phyloP scores from a whole-genome alignment of 139 green algal genomes.

The Tetradesmus lagerheimii region DNA sequence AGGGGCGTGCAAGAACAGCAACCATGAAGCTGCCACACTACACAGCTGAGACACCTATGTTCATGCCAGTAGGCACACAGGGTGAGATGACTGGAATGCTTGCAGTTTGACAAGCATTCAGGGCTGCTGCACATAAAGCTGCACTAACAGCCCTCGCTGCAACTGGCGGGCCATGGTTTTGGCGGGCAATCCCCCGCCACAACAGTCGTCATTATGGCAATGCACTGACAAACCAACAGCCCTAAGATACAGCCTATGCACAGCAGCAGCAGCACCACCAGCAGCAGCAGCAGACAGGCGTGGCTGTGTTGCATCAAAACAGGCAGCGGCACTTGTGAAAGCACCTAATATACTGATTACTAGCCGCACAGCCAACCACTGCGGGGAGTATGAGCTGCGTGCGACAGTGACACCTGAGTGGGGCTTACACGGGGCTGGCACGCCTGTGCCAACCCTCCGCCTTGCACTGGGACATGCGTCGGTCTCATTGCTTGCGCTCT shows the following conservation, averaged over 20 bases:
- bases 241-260: too few relatives aligned
- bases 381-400: slow-evolving; percentile 71
- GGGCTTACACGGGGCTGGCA: not conserved
- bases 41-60: slow-evolving; percentile 94
- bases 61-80: slow-evolving; percentile 99
- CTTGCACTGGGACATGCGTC: slow-evolving; percentile 13
- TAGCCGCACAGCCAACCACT: slow-evolving; percentile 48
- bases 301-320: not conserved
- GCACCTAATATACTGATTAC: slow-evolving; percentile 70
- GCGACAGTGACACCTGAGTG: slow-evolving; percentile 49
- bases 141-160: not conserved
- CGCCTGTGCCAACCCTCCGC: not conserved
- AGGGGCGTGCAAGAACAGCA: slow-evolving; percentile 78
- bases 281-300: not conserved
- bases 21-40: slow-evolving; percentile 91
- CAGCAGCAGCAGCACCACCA: not conserved
- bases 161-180: too few relatives aligned
- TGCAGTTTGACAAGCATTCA: not conserved
- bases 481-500: too few relatives aligned
- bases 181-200: too few relatives aligned
- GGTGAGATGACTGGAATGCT: slow-evolving; percentile 57
- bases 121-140: not conserved
- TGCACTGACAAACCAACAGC: too few relatives aligned
- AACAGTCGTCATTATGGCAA: too few relatives aligned
- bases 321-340: not conserved